A percentile compares a stretch with the other conserved stretches of the same genome.
These are phyloP conservation scores for Ogataea hybrid DNA, from an alignment of 1,139 yeast species.

Conservation along the genomic window DNA sequence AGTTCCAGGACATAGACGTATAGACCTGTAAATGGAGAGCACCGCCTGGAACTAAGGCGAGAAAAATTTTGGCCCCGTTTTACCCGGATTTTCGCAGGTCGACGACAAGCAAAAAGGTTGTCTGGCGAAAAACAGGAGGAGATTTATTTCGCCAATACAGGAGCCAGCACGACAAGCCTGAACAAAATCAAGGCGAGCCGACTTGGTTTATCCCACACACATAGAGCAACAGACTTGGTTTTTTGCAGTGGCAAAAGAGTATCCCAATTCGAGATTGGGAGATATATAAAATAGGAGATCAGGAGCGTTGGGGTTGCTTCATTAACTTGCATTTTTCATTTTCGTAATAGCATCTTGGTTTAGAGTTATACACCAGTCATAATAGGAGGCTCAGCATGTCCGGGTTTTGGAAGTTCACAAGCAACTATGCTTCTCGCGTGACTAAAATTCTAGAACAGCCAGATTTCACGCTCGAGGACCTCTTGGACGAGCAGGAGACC, in stretches of 20 bases:
- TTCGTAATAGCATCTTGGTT: slow-evolving; percentile 5
- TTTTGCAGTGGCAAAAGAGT: background rate
- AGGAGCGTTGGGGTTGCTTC: slow-evolving; percentile 6
- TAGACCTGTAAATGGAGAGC: slow-evolving; percentile 2
- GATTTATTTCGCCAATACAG: slow-evolving; percentile 6
- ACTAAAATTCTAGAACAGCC: slow-evolving; percentile 67
- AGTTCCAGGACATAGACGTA: slow-evolving; percentile 18
- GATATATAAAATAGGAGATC: background rate
- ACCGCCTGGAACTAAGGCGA: slow-evolving; percentile 4
- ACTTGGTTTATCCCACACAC: slow-evolving; percentile 3
- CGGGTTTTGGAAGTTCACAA: slow-evolving; percentile 90
- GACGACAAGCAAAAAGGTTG: slow-evolving; percentile 11
- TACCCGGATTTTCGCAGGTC: slow-evolving; percentile 10
- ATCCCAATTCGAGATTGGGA: background rate
- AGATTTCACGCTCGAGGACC: slow-evolving; percentile 54
- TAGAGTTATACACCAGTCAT: slow-evolving; percentile 3
- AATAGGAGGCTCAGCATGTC: slow-evolving; percentile 46
- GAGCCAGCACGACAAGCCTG: slow-evolving; percentile 12
- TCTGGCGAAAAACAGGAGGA: slow-evolving; percentile 13
- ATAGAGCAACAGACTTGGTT: background rate
- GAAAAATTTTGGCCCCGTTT: slow-evolving; percentile 2
- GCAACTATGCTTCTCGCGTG: slow-evolving; percentile 75
- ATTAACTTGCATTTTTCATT: slow-evolving; percentile 5
- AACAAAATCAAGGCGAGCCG: slow-evolving; percentile 11
- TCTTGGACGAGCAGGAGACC: slow-evolving; percentile 83